These are phyloP conservation scores for Penicillium sp. DNA, from an alignment of 2,329 filamentous ascomycete species.

Conservation along the genomic window DNA sequence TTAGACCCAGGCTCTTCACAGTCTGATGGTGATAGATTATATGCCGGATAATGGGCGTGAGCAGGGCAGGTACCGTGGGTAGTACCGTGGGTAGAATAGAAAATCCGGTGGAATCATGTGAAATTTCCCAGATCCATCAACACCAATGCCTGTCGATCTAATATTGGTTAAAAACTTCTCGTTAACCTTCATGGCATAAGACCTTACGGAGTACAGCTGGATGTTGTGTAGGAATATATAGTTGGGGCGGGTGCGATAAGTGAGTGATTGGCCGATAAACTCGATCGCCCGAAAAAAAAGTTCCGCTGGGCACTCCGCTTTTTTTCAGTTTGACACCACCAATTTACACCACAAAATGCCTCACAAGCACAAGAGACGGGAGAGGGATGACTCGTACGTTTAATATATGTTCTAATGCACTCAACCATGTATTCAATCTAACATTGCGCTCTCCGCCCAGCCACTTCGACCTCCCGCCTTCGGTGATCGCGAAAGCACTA, in stretches of 20 bases:
- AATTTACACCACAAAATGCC: slow-evolving; percentile 65
- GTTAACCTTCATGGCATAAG: too few species aligned
- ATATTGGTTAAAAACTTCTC: too few species aligned
- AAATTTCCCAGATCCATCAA: too few species aligned
- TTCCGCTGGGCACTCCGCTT: slow-evolving; percentile 24
- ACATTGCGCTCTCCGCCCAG: slow-evolving; percentile 34
- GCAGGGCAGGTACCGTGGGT: too few species aligned
- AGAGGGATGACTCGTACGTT: slow-evolving; percentile 59
- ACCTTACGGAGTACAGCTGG: too few species aligned
- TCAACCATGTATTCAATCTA: not conserved
- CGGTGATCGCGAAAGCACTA: slow-evolving; percentile 64
- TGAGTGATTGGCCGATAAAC: slow-evolving; percentile 23
- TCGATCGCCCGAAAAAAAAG: slow-evolving; percentile 28
- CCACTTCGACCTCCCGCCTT: slow-evolving; percentile 66
- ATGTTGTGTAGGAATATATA: not conserved
- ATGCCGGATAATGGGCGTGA: too few species aligned
- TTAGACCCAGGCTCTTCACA: too few species aligned
- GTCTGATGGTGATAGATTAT: too few species aligned
- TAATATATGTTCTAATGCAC: not conserved
- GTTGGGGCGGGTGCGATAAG: slow-evolving; percentile 25
- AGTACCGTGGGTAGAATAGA: too few species aligned
- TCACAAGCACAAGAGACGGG: slow-evolving; percentile 78
- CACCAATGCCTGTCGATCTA: too few species aligned
- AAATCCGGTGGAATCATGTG: too few species aligned
- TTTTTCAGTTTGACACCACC: slow-evolving; percentile 7